A percentile compares a stretch with the other conserved stretches of the same genome.
phyloP scores from a whole-genome alignment of 208 protist genomes.

The Naegleria lovaniensis region DNA sequence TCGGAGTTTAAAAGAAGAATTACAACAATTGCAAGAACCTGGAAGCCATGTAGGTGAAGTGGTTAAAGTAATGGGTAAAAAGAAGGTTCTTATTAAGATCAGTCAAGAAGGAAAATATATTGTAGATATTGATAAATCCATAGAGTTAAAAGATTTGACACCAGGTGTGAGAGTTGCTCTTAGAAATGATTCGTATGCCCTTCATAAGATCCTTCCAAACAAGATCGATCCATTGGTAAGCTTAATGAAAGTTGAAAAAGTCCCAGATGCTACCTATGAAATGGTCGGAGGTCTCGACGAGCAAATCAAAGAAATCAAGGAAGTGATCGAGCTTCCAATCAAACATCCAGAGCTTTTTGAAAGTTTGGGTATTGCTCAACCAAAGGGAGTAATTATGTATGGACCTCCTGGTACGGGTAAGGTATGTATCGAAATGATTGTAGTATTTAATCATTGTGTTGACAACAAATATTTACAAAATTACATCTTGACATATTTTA shows the following conservation, averaged over 20 bases:
- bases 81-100: constrained; percentile 95
- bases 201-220: constrained; percentile 96
- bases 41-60: constrained; percentile 97
- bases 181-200: constrained; percentile 84
- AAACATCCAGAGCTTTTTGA: constrained; percentile 99
- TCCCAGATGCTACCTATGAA: constrained; percentile 99
- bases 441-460: not conserved
- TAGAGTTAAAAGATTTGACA: constrained; percentile 82
- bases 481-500: constrained; percentile 19
- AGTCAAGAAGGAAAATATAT: constrained; percentile 93
- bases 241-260: constrained; percentile 99
- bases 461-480: constrained; percentile 8
- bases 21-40: constrained; percentile 92
- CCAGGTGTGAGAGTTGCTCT: constrained; percentile 94
- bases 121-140: constrained; percentile 92
- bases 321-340: constrained; percentile 93
- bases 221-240: constrained; percentile 97
- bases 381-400: constrained; percentile 97
- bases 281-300: constrained; percentile 98
- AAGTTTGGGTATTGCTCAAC: constrained; percentile 97
- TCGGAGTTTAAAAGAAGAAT: constrained; percentile 91
- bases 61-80: constrained; percentile 96
- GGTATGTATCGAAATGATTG: not conserved
- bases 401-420: constrained; percentile 86
- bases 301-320: constrained; percentile 98